Evolutionary conservation across 768 basidiomycete genomes (phyloP), one percentile per base, ranked within the genome.

Genomic region (Auricularia sp.): DNA sequence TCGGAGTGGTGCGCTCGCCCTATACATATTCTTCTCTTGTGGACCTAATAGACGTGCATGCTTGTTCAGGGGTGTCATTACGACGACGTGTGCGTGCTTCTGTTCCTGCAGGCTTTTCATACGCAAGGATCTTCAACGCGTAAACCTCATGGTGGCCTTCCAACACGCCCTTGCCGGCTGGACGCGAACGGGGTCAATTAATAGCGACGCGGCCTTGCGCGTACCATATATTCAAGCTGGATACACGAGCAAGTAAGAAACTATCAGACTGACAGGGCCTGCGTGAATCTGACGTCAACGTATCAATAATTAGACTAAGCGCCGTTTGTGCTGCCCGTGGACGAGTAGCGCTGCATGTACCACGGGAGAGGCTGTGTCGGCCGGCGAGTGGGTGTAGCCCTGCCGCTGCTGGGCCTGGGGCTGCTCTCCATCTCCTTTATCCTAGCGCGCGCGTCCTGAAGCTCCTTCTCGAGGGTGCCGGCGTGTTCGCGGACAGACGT

Each of bases 331-430:
- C 47, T 51, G 21, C 47, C 47, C 47, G 47, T 51, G 10, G 47
- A 51, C 47, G 47, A 51, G 47, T 51, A 51, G 47, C 47, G 47
- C 47, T 51, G 34, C 56, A 59, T 59, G 56, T 59, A 59, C 56
- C 56, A 59, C 24, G 56, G 56, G 7, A 35, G 24, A 21, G 56
- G 24, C 56, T 29, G 24, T 1, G 29, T 35, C 6, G 24, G 56
- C 14, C 56, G 56, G 24, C 56, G 56, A 1, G 56, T 59, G 10
- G 56, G 56, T 7, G 56, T 29, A 21, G 29, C 29, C 47, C 47
- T 16, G 14, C 18, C 18, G 16, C 47, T 18, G 11, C 10, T 18
- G 47, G 47, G 47, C 18, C 47, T 24, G 24, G 29, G 24, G 56
- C 56, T 29, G 13, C 29, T 35, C 56, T 59, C 56, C 56, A 59